A percentile compares a stretch with the other conserved stretches of the same genome.
phyloP scores from a whole-genome alignment of 768 basidiomycete species.

The Naematelia aurantialba region DNA sequence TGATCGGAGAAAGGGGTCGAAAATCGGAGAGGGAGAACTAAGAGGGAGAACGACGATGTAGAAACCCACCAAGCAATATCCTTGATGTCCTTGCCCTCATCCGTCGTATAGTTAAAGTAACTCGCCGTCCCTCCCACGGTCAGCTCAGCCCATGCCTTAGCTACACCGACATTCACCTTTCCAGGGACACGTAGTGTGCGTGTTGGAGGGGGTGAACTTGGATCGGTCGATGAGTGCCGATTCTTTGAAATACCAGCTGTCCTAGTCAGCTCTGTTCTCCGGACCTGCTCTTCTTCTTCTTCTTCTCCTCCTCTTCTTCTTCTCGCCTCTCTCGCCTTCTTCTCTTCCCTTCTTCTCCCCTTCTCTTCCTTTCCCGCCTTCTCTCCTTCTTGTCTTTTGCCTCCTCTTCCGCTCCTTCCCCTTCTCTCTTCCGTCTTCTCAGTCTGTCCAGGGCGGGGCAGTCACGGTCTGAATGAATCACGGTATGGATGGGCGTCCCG shows the following conservation, averaged over 20 bases:
- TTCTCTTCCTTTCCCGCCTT: too few relatives aligned
- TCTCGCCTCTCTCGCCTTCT: too few relatives aligned
- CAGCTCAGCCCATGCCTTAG: not conserved
- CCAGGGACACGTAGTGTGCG: constrained; percentile 45
- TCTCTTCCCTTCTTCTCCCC: too few relatives aligned
- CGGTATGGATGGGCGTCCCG: not conserved
- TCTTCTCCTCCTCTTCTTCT: not conserved
- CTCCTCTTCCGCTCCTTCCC: too few relatives aligned
- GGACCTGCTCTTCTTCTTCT: not conserved
- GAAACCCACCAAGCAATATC: constrained; percentile 44
- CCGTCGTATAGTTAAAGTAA: constrained; percentile 44
- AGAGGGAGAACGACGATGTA: not conserved
- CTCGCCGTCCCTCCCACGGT: constrained; percentile 32
- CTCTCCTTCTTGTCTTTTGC: too few relatives aligned
- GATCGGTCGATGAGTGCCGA: constrained; percentile 37
- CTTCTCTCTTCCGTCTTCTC: too few relatives aligned
- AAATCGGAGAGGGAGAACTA: not conserved
- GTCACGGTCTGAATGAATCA: not conserved
- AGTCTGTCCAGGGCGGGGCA: too few relatives aligned
- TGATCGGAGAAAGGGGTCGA: not conserved
- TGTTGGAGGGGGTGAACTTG: constrained; percentile 32
- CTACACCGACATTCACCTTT: constrained; percentile 33
- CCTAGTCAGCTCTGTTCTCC: constrained; percentile 1
- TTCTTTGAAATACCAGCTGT: constrained; percentile 48
- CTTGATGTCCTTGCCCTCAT: constrained; percentile 42